Percentiles rank a stretch among this genome's conserved stretches.
Conservation (phyloP, 2,329 filamentous ascomycete genomes). For the Myriosclerotinia scirpicola region DNA sequence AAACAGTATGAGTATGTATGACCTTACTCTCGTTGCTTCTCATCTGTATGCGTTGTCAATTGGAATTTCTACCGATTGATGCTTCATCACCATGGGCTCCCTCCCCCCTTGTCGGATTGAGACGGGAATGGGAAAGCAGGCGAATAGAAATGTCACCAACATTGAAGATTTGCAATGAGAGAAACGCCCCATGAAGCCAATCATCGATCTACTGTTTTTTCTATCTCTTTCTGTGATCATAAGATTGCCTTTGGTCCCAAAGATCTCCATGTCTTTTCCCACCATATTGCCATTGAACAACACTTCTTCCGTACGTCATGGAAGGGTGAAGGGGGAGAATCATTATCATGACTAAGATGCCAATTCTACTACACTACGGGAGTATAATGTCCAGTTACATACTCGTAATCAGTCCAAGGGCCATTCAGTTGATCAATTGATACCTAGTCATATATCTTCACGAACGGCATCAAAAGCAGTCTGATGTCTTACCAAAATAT, state of each 20-base stretch:
- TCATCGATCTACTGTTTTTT: not conserved
- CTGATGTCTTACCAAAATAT: not conserved
- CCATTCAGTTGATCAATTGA: not conserved
- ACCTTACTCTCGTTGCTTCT: not conserved
- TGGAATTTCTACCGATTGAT: not conserved
- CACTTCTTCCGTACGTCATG: not conserved
- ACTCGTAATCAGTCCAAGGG: not conserved
- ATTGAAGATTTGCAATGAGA: constrained; percentile 5
- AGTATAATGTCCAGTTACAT: not conserved
- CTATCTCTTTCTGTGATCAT: constrained; percentile 9
- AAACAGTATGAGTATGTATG: too few relatives aligned
- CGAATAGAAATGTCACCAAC: constrained; percentile 19
- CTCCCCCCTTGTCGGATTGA: constrained; percentile 9
- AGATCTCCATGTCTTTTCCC: constrained; percentile 13
- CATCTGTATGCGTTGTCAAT: constrained; percentile 24
- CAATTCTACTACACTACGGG: not conserved
- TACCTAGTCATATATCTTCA: not conserved
- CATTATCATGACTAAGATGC: not conserved
- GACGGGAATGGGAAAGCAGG: constrained; percentile 10
- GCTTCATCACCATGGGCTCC: not conserved
- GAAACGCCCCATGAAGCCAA: not conserved
- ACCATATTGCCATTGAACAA: not conserved
- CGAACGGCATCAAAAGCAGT: not conserved
- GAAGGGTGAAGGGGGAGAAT: not conserved
- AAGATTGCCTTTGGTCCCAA: constrained; percentile 19